Base-by-base conservation (phyloP, 441 rosid genomes). In the Populus hybrid region DNA sequence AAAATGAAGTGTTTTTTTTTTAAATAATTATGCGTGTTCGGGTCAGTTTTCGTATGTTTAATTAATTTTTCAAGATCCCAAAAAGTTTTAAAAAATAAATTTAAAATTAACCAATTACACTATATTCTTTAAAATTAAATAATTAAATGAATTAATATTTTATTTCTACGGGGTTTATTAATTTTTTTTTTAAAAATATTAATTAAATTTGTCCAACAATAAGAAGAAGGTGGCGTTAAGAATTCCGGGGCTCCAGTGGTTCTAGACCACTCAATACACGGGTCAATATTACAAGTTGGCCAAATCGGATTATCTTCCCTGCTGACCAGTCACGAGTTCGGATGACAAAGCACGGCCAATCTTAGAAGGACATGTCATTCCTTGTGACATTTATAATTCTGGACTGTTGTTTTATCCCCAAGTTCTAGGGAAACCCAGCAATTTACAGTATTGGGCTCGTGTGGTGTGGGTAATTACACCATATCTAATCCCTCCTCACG, bases 31-130 rank as follows among this genome's bases (percentile, higher is more conserved):
- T 5, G 0, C 1, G 1, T 6, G 0, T 34, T 34, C 0, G 6
- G 6, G 1, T 32, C 6, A 32, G 6, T 34, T 34, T 34, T 0
- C 0, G 0, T 34, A 0, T 6, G 7, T 5, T 34, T 6, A 7
- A 34, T 6, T 34, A 34, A 34, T 1, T 34, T 34, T 34, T 6
- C 1, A 7, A 6, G 0, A 34, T 1, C 1, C 0, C 6, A 6
- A 34, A 2, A 28, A 28, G 0, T 28, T 28, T 28, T 28, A 28
- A 28, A 28, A 28, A 28, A 28, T 28, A 28, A 28, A 28, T 28
- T 28, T 28, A 28, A 26, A 28, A 28, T 28, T 28, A 5, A 34
- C 1, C 0, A 34, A 34, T 34, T 34, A 6, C 1, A 34, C 0
- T 34, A 34, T 4, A 34, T 34, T 1, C 0, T 0, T 5, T 6